Percentiles rank a stretch among this genome's conserved stretches.
Conservation (phyloP, 140 eudicot genomes). For the Bidens hawaiensis region DNA sequence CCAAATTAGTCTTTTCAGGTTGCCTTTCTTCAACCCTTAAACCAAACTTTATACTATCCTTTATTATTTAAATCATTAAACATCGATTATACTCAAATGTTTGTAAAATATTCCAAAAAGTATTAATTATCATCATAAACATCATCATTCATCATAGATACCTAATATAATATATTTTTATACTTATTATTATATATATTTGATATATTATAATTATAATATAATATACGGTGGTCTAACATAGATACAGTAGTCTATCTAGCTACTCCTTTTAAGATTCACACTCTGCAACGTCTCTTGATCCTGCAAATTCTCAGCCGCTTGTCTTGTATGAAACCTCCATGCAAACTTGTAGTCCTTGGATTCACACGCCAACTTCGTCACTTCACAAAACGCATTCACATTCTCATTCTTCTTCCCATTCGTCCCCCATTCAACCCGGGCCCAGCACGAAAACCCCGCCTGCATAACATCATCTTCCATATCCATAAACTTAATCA, state of each 20-base stretch:
- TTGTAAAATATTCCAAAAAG: no score
- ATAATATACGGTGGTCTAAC: neutral
- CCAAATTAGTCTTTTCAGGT: neutral
- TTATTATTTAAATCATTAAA: no score
- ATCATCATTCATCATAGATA: no score
- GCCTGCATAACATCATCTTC: neutral
- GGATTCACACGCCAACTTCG: slow-evolving; percentile 43
- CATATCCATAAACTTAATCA: slow-evolving; percentile 31
- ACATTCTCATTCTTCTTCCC: slow-evolving; percentile 45
- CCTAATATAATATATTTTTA: no score
- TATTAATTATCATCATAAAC: no score
- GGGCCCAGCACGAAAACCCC: slow-evolving; percentile 56
- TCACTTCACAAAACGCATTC: slow-evolving; percentile 48
- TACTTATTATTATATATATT: no score
- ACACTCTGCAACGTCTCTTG: no score
- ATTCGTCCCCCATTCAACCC: slow-evolving; percentile 62
- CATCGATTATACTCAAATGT: neutral
- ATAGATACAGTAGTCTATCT: neutral
- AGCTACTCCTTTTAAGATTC: no score
- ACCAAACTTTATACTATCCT: no score
- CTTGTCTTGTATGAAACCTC: slow-evolving; percentile 58
- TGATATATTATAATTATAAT: no score
- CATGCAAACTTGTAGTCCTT: slow-evolving; percentile 66
- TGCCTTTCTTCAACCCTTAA: no score
- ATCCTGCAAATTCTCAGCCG: neutral